Percentiles rank a stretch among this genome's conserved stretches.
Evolutionary conservation across 73 alveolate species (phyloP).

Genomic region (Paramecium caudatum): DNA sequence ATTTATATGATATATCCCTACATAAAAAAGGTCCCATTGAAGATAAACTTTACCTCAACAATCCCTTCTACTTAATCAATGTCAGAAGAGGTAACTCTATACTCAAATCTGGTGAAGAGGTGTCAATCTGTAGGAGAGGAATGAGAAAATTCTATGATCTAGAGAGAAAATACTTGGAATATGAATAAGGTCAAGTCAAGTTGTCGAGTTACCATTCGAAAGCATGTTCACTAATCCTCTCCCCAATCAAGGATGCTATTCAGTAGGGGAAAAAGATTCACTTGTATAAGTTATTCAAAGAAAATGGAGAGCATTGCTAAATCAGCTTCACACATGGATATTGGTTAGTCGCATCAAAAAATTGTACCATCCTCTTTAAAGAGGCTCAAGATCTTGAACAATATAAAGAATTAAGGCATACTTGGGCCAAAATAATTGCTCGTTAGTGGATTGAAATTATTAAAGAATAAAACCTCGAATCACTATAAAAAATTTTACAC

Average conservation of each 20-base stretch:
- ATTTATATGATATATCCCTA: conserved; percentile 47
- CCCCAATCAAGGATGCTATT: conserved; percentile 70
- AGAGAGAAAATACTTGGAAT: conserved; percentile 73
- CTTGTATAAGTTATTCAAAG: conserved; percentile 91
- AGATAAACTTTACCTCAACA: conserved; percentile 54
- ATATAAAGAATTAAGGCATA: conserved; percentile 82
- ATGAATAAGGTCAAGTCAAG: conserved; percentile 48
- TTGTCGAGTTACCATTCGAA: conserved; percentile 45
- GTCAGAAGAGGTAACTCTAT: conserved; percentile 78
- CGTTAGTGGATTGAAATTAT: conserved; percentile 90
- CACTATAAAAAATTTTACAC: conserved; percentile 83
- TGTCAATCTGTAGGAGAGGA: conserved; percentile 79
- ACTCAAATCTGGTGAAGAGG: neutral
- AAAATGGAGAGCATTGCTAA: conserved; percentile 97
- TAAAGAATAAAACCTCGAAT: conserved; percentile 80
- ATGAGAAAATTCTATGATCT: conserved; percentile 85
- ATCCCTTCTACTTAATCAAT: conserved; percentile 56
- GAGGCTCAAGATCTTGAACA: conserved; percentile 77
- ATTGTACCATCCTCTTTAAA: conserved; percentile 88
- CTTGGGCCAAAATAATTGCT: conserved; percentile 92
- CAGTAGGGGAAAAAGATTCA: conserved; percentile 80
- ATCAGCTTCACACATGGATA: conserved; percentile 87
- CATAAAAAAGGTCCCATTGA: conserved; percentile 73
- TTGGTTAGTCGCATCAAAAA: conserved; percentile 95
- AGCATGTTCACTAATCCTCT: conserved; percentile 67